Conservation (phyloP, 2,329 filamentous ascomycete species). For the Periglandula ipomoeae region DNA sequence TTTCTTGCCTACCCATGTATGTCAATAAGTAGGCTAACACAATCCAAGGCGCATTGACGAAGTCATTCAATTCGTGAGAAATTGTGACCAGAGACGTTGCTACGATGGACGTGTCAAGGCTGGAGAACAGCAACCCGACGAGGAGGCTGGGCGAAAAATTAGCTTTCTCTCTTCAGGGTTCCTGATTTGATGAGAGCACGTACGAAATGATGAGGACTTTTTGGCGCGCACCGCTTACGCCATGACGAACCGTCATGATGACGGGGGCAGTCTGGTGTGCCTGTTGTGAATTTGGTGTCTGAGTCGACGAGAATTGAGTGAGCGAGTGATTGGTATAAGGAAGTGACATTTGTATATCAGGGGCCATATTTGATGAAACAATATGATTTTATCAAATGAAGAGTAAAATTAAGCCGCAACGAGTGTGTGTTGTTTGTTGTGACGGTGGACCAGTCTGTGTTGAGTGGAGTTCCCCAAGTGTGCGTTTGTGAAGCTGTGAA, state of each 20-base stretch:
- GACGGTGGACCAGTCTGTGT: not conserved
- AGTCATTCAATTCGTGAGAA: slow-evolving; percentile 41
- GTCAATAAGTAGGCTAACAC: slow-evolving; percentile 47
- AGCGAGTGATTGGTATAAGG: slow-evolving; percentile 24
- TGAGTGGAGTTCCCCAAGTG: not conserved
- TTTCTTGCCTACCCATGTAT: slow-evolving; percentile 38
- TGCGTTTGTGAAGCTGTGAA: slow-evolving; percentile 3
- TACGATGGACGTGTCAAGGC: slow-evolving; percentile 48
- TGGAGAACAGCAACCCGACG: slow-evolving; percentile 45
- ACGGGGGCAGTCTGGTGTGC: not conserved
- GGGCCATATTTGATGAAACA: slow-evolving; percentile 13
- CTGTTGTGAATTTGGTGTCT: slow-evolving; percentile 1
- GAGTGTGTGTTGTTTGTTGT: slow-evolving; percentile 2
- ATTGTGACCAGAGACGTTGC: slow-evolving; percentile 50
- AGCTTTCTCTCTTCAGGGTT: not conserved
- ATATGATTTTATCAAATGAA: slow-evolving; percentile 1
- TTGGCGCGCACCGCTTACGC: slow-evolving; percentile 15
- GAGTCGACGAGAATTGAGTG: slow-evolving; percentile 19
- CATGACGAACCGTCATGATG: not conserved
- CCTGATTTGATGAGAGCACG: not conserved
- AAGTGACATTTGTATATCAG: slow-evolving; percentile 21
- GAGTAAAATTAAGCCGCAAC: not conserved
- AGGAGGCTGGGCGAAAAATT: slow-evolving; percentile 30
- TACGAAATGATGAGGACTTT: slow-evolving; percentile 27
- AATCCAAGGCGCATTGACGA: slow-evolving; percentile 44